A percentile compares a stretch with the other conserved stretches of the same genome.
Evolutionary conservation across 768 basidiomycete genomes (phyloP).

Genomic region (Boletus subcaerulescens): DNA sequence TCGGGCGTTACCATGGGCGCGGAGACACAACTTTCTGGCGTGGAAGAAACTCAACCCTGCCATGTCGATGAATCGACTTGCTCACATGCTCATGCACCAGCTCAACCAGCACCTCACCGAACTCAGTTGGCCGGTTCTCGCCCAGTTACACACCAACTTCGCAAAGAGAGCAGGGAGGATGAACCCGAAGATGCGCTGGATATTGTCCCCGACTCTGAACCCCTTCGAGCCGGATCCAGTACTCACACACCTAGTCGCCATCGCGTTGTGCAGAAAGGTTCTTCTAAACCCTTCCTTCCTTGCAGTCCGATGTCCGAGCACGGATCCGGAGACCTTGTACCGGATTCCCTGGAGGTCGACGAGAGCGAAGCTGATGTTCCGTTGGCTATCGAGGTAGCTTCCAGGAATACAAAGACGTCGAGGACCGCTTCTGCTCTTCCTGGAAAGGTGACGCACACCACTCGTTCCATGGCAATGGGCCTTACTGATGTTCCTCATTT

Average conservation of each 20-base stretch:
- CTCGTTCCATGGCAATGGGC: neutral
- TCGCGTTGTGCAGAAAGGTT: constrained; percentile 5
- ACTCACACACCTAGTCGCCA: constrained; percentile 6
- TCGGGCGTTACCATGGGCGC: constrained; percentile 6
- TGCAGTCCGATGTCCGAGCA: constrained; percentile 23
- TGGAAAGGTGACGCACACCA: constrained; percentile 15
- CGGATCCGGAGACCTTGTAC: constrained; percentile 26
- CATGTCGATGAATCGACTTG: neutral
- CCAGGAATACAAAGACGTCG: constrained; percentile 18
- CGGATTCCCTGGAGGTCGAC: constrained; percentile 28
- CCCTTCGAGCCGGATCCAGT: constrained; percentile 35
- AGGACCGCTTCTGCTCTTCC: constrained; percentile 2
- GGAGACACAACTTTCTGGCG: constrained; percentile 18
- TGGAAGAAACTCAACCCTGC: constrained; percentile 18
- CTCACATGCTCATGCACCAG: neutral
- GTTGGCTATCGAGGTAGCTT: constrained; percentile 31
- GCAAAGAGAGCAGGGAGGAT: constrained; percentile 1
- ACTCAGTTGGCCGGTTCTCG: neutral
- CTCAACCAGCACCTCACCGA: constrained; percentile 1
- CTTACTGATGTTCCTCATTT: neutral
- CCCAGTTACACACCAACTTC: neutral
- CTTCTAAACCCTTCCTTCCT: constrained; percentile 15
- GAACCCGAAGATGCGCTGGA: constrained; percentile 40
- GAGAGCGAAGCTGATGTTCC: constrained; percentile 44
- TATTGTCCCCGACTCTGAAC: constrained; percentile 65